These are phyloP conservation scores for Prunus davidiana DNA, from an alignment of 306 rosid genomes.

Conservation along the genomic window DNA sequence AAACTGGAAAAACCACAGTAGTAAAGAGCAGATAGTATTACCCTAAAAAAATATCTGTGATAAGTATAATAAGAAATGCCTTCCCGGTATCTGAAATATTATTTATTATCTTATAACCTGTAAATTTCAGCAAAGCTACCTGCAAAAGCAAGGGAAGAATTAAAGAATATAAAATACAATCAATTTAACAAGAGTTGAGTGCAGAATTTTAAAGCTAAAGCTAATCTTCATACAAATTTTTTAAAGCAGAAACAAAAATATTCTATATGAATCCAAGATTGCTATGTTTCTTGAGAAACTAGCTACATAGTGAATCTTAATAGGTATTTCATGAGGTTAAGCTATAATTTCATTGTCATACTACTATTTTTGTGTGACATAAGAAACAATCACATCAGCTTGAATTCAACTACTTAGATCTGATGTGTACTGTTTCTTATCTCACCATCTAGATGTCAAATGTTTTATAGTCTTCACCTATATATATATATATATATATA, in stretches of 20 bases:
- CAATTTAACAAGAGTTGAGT: neutral
- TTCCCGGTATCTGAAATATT: constrained; percentile 93
- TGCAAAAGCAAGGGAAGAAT: constrained; percentile 46
- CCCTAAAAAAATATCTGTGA: constrained; percentile 95
- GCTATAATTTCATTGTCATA: neutral
- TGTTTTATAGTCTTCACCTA: neutral
- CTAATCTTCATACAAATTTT: neutral
- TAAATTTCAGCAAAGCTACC: constrained; percentile 98
- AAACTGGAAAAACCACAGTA: neutral
- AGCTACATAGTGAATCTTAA: neutral
- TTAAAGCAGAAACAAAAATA: neutral
- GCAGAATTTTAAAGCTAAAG: neutral
- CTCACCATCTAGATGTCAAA: neutral
- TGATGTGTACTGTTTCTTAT: neutral
- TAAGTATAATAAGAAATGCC: constrained; percentile 82
- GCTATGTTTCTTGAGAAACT: neutral
- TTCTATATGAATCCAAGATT: neutral
- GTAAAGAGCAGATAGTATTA: constrained; percentile 31
- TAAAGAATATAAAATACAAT: neutral
- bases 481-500: neutral
- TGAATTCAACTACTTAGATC: neutral
- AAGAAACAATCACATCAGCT: neutral
- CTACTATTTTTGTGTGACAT: neutral
- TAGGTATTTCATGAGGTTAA: neutral
- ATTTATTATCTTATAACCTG: constrained; percentile 87